Base-by-base conservation (phyloP, 805 yeast genomes). In the Priceomyces fermenticarens region DNA sequence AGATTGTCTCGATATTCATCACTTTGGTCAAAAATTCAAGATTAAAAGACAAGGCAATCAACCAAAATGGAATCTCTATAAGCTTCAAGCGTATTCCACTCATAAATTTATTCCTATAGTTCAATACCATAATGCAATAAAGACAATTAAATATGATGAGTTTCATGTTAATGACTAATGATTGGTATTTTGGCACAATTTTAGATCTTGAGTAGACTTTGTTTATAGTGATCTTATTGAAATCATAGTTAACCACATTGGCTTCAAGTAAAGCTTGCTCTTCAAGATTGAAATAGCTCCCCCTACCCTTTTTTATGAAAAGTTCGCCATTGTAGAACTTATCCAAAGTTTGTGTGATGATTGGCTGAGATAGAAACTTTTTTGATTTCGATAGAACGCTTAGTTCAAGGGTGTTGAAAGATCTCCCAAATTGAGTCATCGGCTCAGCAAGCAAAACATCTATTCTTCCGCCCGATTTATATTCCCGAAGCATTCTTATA, bases 251-350 rank as follows among this genome's bases (percentile, higher is more conserved):
- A 27, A 54, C 48, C 5, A 65, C 48, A 32, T 51, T 57, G 10
- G 50, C 49, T 32, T 48, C 38, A 13, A 44, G 30, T 8, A 54
- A 33, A 9, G 47, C 39, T 16, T 49, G 51, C 14, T 49, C 48
- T 41, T 57, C 62, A 16, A 37, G 43, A 12, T 31, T 37, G 12
- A 36, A 43, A 20, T 35, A 30, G 30, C 35, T 23, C 10, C 35
- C 36, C 26, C 39, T 41, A 16, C 44, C 44, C 28, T 42, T 42
- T 37, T 42, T 56, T 52, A 62, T 32, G 38, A 63, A 71, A 17
- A 78, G 59, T 25, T 74, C 75, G 0, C 83, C 83, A 42, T 70
- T 69, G 67, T 80, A 77, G 27, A 78, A 67, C 36, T 73, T 69
- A 37, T 72, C 70, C 30, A 77, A 49, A 5, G 75, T 68, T 25